Conservation (phyloP, 1,139 yeast species). For the Taphrina betulina region DNA sequence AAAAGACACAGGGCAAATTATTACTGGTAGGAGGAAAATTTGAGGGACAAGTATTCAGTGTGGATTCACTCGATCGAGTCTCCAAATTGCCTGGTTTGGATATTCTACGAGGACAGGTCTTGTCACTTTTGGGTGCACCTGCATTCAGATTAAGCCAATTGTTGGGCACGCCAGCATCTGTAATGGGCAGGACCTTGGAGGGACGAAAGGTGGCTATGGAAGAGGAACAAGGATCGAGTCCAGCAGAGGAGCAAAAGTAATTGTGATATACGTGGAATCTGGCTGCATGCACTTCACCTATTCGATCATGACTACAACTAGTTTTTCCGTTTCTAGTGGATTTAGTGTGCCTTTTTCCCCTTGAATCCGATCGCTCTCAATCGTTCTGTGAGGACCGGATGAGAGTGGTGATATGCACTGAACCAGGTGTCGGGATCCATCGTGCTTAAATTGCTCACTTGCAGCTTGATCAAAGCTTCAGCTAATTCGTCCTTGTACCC, state of each 20-base stretch:
- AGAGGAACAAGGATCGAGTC: not conserved
- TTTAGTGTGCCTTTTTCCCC: constrained; percentile 36
- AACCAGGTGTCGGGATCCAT: constrained; percentile 87
- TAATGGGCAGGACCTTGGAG: constrained; percentile 21
- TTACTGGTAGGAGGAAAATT: constrained; percentile 23
- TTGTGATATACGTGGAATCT: no score
- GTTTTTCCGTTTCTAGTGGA: no score
- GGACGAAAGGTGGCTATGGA: constrained; percentile 22
- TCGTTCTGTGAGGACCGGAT: constrained; percentile 88
- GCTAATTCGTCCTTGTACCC: constrained; percentile 72
- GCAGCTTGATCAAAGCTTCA: constrained; percentile 69
- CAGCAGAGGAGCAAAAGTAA: no score
- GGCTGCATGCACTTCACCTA: no score
- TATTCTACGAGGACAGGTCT: constrained; percentile 17
- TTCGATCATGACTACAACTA: no score
- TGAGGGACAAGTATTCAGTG: constrained; percentile 22
- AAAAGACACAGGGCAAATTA: constrained; percentile 11
- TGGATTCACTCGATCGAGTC: constrained; percentile 12
- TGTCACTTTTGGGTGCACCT: constrained; percentile 18
- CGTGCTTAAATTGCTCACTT: constrained; percentile 75
- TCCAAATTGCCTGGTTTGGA: constrained; percentile 22
- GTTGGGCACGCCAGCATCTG: constrained; percentile 26
- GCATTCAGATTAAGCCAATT: constrained; percentile 18
- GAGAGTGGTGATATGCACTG: constrained; percentile 85
- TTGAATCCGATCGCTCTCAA: constrained; percentile 57